Conservation (phyloP, 2,329 filamentous ascomycete species). For the Magnaporthiopsis incrustans region DNA sequence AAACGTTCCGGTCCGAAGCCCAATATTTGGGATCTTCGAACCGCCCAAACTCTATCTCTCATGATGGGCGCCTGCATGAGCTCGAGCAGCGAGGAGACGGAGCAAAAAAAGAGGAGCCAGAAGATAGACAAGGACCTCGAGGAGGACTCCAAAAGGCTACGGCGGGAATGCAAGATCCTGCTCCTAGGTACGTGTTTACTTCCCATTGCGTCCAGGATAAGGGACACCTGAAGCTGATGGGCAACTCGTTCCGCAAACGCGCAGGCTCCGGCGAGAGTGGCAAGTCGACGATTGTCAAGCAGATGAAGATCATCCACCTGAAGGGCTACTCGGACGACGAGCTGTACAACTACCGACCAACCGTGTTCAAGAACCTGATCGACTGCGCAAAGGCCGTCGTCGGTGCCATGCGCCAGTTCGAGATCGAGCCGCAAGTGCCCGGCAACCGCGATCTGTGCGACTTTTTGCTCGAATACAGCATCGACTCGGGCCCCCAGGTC, state of each 20-base stretch:
- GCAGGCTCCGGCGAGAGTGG: slow-evolving; percentile 95
- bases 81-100: slow-evolving; percentile 74
- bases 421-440: slow-evolving; percentile 66
- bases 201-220: neutral
- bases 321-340: slow-evolving; percentile 96
- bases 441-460: slow-evolving; percentile 67
- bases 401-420: slow-evolving; percentile 84
- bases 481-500: slow-evolving; percentile 84
- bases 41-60: neutral
- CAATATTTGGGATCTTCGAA: slow-evolving; percentile 6
- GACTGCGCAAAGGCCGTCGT: slow-evolving; percentile 95
- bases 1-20: neutral
- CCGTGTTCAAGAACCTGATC: slow-evolving; percentile 95
- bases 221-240: neutral
- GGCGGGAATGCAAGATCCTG: slow-evolving; percentile 97
- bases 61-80: slow-evolving; percentile 91
- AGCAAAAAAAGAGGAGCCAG: slow-evolving; percentile 94
- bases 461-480: slow-evolving; percentile 77
- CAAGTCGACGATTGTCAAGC: slow-evolving; percentile 98
- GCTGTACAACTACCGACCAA: slow-evolving; percentile 85
- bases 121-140: slow-evolving; percentile 90
- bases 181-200: slow-evolving; percentile 63
- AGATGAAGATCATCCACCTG: slow-evolving; percentile 99
- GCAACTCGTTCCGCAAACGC: neutral
- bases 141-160: slow-evolving; percentile 85